phyloP scores from a whole-genome alignment of 176 grass and related monocot species.

The Musa beccarii region DNA sequence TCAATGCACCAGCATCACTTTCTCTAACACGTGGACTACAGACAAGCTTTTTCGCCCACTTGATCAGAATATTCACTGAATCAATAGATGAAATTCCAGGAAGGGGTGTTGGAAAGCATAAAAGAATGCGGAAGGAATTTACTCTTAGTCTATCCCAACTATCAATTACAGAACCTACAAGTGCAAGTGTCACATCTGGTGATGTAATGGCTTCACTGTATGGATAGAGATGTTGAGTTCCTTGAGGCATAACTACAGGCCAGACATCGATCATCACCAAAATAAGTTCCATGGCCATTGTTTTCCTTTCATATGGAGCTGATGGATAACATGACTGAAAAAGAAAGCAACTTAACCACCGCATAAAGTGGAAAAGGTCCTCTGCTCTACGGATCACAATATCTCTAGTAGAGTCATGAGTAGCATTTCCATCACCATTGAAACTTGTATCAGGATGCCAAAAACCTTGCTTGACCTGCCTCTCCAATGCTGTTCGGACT shows the following conservation, averaged over 20 bases:
- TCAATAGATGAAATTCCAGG: slow-evolving; percentile 71
- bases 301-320: slow-evolving; percentile 97
- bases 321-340: slow-evolving; percentile 96
- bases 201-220: slow-evolving; percentile 63
- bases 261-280: slow-evolving; percentile 85
- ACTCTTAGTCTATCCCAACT: slow-evolving; percentile 91
- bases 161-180: slow-evolving; percentile 92
- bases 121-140: slow-evolving; percentile 78
- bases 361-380: slow-evolving; percentile 85
- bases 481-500: slow-evolving; percentile 90
- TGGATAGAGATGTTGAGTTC: slow-evolving; percentile 55
- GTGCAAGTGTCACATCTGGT: slow-evolving; percentile 81
- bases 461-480: slow-evolving; percentile 70
- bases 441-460: slow-evolving; percentile 42
- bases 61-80: slow-evolving; percentile 62
- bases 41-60: slow-evolving; percentile 79
- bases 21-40: slow-evolving; percentile 85
- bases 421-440: slow-evolving; percentile 18
- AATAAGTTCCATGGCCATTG: slow-evolving; percentile 98
- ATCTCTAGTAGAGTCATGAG: slow-evolving; percentile 28
- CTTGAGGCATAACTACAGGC: slow-evolving; percentile 59
- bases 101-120: slow-evolving; percentile 88
- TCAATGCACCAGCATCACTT: slow-evolving; percentile 97
- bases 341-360: slow-evolving; percentile 80
- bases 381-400: slow-evolving; percentile 34